A percentile compares a stretch with the other conserved stretches of the same genome.
Evolutionary conservation across 345 rosid species (phyloP).

Genomic region (Camelina hispida): DNA sequence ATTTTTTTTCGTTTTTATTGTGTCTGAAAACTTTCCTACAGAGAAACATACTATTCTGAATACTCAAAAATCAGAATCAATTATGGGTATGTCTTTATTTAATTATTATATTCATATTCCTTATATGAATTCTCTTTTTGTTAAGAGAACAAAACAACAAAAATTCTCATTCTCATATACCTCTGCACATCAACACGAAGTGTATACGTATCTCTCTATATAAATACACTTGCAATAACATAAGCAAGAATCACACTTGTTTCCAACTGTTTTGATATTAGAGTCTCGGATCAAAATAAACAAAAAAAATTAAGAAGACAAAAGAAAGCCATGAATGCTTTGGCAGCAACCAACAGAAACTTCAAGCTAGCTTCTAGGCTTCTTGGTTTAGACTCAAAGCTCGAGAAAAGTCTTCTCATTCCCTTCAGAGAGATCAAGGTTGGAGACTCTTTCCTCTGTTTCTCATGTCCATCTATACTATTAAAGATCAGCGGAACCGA

Average conservation of each 20-base stretch:
- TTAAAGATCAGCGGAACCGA: background rate
- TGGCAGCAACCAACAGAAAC: constrained; percentile 90
- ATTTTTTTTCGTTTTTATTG: background rate
- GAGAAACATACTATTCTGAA: background rate
- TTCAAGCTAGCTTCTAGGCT: constrained; percentile 84
- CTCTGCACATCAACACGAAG: constrained; percentile 3
- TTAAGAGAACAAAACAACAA: background rate
- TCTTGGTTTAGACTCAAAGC: constrained; percentile 91
- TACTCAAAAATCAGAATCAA: constrained; percentile 35
- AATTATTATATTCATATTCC: constrained; percentile 34
- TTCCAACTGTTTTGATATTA: constrained; percentile 7
- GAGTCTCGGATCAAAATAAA: constrained; percentile 22
- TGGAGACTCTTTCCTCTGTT: background rate
- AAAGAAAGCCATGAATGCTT: constrained; percentile 70
- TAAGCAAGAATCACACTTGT: constrained; percentile 31
- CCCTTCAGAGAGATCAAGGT: constrained; percentile 98
- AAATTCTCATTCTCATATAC: background rate
- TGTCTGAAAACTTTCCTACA: constrained; percentile 7
- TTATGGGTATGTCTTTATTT: constrained; percentile 22
- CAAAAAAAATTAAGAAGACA: constrained; percentile 17
- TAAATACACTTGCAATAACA: constrained; percentile 22
- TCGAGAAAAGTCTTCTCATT: constrained; percentile 81
- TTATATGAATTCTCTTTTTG: constrained; percentile 20
- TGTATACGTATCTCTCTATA: constrained; percentile 37
- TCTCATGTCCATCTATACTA: background rate